Percentiles rank a stretch among this genome's conserved stretches.
phyloP scores from a whole-genome alignment of 164 flowering plant genomes.

The Magnolia changhungtana region DNA sequence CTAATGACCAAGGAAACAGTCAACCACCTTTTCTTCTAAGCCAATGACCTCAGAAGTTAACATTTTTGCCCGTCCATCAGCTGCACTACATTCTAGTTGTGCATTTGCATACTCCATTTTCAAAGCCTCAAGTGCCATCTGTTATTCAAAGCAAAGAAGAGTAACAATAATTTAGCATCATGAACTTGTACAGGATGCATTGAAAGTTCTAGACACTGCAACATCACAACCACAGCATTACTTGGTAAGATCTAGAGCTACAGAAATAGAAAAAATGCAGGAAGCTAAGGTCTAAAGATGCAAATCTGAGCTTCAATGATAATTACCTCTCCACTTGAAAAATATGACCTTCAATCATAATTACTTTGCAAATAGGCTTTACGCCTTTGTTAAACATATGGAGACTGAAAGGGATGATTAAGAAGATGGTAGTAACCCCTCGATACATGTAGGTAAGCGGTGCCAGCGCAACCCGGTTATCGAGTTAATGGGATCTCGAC shows the following conservation, averaged over 20 bases:
- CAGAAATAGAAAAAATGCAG: background rate
- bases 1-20: background rate
- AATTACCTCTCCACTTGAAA: no score
- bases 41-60: slow-evolving; percentile 96
- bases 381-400: background rate
- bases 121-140: slow-evolving; percentile 60
- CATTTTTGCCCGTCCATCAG: slow-evolving; percentile 91
- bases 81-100: slow-evolving; percentile 89
- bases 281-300: background rate
- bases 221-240: background rate
- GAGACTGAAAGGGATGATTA: background rate
- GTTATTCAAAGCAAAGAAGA: background rate
- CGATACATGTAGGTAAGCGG: background rate
- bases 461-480: no score
- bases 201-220: background rate
- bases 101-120: slow-evolving; percentile 74
- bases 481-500: no score
- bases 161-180: background rate
- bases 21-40: slow-evolving; percentile 92
- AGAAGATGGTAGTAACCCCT: background rate
- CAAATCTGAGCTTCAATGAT: no score
- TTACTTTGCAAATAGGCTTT: background rate
- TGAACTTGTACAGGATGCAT: background rate
- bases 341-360: background rate
- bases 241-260: background rate